Conservation (phyloP, 805 yeast genomes). For the Saturnispora sanitii region DNA sequence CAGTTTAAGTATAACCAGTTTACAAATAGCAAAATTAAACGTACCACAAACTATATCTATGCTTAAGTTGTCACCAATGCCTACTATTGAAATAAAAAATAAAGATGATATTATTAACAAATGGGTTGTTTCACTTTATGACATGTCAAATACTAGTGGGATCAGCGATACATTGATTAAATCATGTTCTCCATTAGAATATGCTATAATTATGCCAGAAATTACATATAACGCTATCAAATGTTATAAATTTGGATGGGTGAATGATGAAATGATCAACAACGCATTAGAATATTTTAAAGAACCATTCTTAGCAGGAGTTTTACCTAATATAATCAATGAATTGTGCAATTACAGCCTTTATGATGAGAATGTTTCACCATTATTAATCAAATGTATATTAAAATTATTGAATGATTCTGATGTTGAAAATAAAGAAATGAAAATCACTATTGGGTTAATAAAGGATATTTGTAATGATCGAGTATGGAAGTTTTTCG, state of each 20-base stretch:
- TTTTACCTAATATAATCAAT: constrained; percentile 38
- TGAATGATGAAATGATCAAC: constrained; percentile 49
- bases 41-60: constrained; percentile 9
- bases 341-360: constrained; percentile 14
- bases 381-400: constrained; percentile 14
- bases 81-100: constrained; percentile 1
- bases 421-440: constrained; percentile 15
- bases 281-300: constrained; percentile 83
- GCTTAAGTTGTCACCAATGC: constrained; percentile 4
- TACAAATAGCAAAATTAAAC: constrained; percentile 9
- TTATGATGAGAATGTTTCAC: constrained; percentile 8
- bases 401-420: constrained; percentile 16
- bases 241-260: constrained; percentile 45
- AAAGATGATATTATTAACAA: constrained; percentile 32
- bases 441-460: constrained; percentile 14
- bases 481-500: constrained; percentile 10
- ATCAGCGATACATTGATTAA: constrained; percentile 75
- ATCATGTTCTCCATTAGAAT: constrained; percentile 54
- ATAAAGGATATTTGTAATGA: constrained; percentile 14
- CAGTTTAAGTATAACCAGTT: constrained; percentile 8
- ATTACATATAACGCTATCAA: constrained; percentile 63
- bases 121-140: constrained; percentile 78
- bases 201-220: constrained; percentile 58
- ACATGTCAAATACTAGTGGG: constrained; percentile 47
- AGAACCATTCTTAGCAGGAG: constrained; percentile 63